These are phyloP conservation scores for Leccinum incarnatum DNA, from an alignment of 768 basidiomycete genomes.

Conservation along the genomic window DNA sequence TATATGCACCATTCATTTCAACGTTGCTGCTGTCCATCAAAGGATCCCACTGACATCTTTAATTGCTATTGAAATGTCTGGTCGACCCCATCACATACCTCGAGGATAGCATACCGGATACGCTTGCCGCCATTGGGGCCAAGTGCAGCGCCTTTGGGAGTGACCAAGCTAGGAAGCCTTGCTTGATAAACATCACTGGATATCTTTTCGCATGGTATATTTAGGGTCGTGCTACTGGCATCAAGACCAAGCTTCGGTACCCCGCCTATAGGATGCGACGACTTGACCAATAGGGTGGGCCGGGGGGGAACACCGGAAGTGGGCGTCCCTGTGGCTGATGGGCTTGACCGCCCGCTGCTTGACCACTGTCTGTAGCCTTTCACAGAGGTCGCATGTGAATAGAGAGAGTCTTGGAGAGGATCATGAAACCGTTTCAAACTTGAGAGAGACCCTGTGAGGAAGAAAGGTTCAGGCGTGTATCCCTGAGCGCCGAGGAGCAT, in stretches of 20 bases:
- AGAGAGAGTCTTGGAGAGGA: conserved; percentile 81
- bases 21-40: conserved; percentile 89
- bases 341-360: conserved; percentile 56
- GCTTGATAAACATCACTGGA: conserved; percentile 60
- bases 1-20: conserved; percentile 63
- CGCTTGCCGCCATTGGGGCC: conserved; percentile 63
- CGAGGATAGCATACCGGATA: conserved; percentile 81
- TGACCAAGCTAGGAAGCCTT: conserved; percentile 71
- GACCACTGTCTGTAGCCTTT: conserved; percentile 80
- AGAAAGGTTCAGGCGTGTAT: conserved; percentile 84
- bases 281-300: conserved; percentile 56
- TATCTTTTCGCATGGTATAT: conserved; percentile 35
- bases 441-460: conserved; percentile 78
- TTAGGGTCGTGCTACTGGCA: conserved; percentile 20
- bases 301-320: conserved; percentile 23
- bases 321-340: conserved; percentile 26
- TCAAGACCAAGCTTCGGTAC: conserved; percentile 36
- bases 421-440: conserved; percentile 91
- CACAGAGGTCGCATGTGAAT: conserved; percentile 76
- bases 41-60: conserved; percentile 66
- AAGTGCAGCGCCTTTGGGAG: conserved; percentile 64
- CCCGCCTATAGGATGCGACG: conserved; percentile 63
- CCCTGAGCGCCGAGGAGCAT: conserved; percentile 78
- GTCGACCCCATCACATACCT: conserved; percentile 46
- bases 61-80: conserved; percentile 1